These are phyloP conservation scores for Epichloe sylvatica DNA, from an alignment of 2,329 filamentous ascomycete genomes.

Conservation along the genomic window DNA sequence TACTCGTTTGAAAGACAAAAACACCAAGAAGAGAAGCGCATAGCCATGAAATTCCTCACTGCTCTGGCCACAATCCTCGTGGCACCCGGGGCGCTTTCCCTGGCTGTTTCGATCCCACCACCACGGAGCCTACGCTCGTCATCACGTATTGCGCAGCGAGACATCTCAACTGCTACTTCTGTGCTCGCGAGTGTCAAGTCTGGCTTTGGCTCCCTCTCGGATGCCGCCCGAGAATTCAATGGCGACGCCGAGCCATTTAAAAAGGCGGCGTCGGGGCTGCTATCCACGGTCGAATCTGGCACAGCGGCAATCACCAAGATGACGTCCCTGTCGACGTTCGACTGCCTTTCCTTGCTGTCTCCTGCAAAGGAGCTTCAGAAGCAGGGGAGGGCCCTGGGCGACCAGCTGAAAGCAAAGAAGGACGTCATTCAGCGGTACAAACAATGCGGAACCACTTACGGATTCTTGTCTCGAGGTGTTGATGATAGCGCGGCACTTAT, in stretches of 20 bases:
- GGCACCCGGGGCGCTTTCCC: neutral
- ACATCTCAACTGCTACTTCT: constrained; percentile 5
- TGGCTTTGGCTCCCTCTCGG: constrained; percentile 3
- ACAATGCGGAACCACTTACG: constrained; percentile 2
- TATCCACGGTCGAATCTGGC: constrained; percentile 6
- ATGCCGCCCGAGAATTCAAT: constrained; percentile 4
- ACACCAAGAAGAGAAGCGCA: too few relatives aligned
- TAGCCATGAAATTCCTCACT: neutral
- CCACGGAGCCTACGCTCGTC: neutral
- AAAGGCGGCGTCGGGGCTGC: constrained; percentile 1
- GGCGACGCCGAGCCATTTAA: constrained; percentile 4
- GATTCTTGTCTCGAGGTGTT: constrained; percentile 1
- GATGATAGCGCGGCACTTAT: neutral
- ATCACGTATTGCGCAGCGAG: constrained; percentile 1
- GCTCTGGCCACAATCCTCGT: neutral
- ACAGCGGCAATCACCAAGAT: constrained; percentile 3
- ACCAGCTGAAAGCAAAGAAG: constrained; percentile 3
- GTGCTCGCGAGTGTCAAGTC: constrained; percentile 7
- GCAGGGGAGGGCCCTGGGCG: constrained; percentile 3
- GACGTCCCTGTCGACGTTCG: constrained; percentile 5
- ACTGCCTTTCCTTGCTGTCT: constrained; percentile 4
- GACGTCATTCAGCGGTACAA: constrained; percentile 2
- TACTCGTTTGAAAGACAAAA: too few relatives aligned
- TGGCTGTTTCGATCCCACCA: neutral
- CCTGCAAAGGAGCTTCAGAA: constrained; percentile 5